Evolutionary conservation across 495 filamentous ascomycete species (phyloP).

Genomic region (Penicillium atrosanguineum): DNA sequence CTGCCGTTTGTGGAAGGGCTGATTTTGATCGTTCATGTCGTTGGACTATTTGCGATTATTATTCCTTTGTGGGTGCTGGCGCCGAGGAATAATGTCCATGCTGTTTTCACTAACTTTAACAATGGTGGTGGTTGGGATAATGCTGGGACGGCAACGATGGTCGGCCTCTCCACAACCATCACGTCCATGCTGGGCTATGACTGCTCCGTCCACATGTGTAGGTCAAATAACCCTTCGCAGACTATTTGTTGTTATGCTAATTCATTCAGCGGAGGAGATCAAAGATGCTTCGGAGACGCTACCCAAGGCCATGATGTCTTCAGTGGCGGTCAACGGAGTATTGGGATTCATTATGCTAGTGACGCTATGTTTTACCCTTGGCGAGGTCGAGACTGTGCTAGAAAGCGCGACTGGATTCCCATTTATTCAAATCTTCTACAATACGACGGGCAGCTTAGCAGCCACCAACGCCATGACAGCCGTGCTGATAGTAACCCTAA

Average conservation of each 20-base stretch:
- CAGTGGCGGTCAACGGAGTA: conserved; percentile 47
- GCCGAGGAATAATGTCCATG: conserved; percentile 40
- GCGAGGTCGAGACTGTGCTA: conserved; percentile 45
- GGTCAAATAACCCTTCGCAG: conserved; percentile 3
- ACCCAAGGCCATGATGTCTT: conserved; percentile 53
- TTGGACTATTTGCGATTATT: conserved; percentile 60
- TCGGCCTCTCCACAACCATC: conserved; percentile 53
- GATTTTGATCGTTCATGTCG: conserved; percentile 59
- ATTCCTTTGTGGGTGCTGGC: conserved; percentile 57
- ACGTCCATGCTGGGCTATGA: conserved; percentile 55
- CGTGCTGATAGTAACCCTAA: conserved; percentile 48
- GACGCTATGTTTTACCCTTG: conserved; percentile 53
- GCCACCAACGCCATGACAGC: conserved; percentile 50
- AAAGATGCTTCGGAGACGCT: conserved; percentile 54
- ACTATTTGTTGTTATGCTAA: conserved; percentile 6
- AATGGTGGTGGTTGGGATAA: conserved; percentile 57
- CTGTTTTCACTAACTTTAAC: conserved; percentile 52
- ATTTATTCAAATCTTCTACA: conserved; percentile 54
- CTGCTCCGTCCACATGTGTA: conserved; percentile 56
- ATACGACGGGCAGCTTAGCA: conserved; percentile 42
- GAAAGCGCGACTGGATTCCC: conserved; percentile 43
- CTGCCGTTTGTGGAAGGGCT: conserved; percentile 57
- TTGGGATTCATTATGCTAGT: conserved; percentile 49
- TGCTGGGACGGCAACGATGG: conserved; percentile 50
- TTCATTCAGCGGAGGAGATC: conserved; percentile 50